Percentiles rank a stretch among this genome's conserved stretches.
These are phyloP conservation scores for Naegleria fowleri DNA, from an alignment of 208 protist species.

Conservation along the genomic window DNA sequence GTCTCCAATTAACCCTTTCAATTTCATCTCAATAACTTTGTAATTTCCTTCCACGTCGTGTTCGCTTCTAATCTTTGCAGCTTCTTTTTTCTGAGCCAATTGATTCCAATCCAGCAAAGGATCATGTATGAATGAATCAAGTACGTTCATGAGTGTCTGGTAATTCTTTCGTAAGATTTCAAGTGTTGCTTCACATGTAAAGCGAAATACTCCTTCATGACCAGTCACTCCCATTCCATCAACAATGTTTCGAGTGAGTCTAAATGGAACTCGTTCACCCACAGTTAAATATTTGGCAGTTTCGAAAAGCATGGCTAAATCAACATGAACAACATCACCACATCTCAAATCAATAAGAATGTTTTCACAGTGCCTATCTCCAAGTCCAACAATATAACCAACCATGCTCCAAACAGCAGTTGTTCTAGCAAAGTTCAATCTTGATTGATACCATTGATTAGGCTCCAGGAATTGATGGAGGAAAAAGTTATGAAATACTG, in stretches of 20 bases:
- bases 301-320: constrained; percentile 94
- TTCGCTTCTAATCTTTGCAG: constrained; percentile 52
- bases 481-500: constrained; percentile 88
- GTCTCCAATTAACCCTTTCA: constrained; percentile 58
- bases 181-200: constrained; percentile 71
- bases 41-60: constrained; percentile 53
- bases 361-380: constrained; percentile 90
- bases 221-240: constrained; percentile 87
- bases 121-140: constrained; percentile 90
- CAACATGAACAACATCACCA: constrained; percentile 83
- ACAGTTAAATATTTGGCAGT: constrained; percentile 82
- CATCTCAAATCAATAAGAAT: constrained; percentile 75
- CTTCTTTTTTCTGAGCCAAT: constrained; percentile 34
- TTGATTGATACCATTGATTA: constrained; percentile 75
- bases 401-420: constrained; percentile 88
- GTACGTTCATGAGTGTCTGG: constrained; percentile 83
- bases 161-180: constrained; percentile 76
- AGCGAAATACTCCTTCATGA: constrained; percentile 77
- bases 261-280: constrained; percentile 90
- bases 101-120: constrained; percentile 85
- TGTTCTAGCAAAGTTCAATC: constrained; percentile 73
- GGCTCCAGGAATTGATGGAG: constrained; percentile 68
- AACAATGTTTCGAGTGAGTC: constrained; percentile 90
- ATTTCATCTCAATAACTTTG: constrained; percentile 56
- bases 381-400: constrained; percentile 85